These are phyloP conservation scores for Madurella mycetomatis DNA, from an alignment of 2,329 filamentous ascomycete genomes.

Conservation along the genomic window DNA sequence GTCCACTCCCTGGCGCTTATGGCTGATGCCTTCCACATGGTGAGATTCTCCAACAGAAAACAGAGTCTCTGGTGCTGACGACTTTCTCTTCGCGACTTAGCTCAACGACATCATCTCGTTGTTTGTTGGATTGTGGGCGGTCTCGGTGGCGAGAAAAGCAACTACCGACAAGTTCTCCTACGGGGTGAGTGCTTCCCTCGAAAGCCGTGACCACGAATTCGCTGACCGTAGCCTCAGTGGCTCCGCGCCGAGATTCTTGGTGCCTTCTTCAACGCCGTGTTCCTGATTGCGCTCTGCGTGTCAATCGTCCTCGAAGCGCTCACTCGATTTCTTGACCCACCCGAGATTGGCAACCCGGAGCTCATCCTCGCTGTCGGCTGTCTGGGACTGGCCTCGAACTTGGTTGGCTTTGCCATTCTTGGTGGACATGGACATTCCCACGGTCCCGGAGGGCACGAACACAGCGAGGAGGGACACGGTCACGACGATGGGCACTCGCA, in stretches of 20 bases:
- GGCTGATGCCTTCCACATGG: constrained; percentile 98
- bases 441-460: constrained; percentile 49
- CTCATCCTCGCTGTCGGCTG: constrained; percentile 88
- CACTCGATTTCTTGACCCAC: constrained; percentile 85
- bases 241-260: constrained; percentile 95
- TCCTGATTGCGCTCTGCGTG: constrained; percentile 91
- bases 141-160: constrained; percentile 78
- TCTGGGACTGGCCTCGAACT: constrained; percentile 79
- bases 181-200: constrained; percentile 56
- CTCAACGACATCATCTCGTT: constrained; percentile 97
- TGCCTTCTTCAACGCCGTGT: constrained; percentile 94
- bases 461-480: constrained; percentile 45
- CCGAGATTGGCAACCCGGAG: constrained; percentile 77
- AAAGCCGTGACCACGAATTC: background rate
- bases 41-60: constrained; percentile 36
- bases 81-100: constrained; percentile 37
- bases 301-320: constrained; percentile 95
- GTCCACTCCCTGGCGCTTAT: constrained; percentile 90
- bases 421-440: constrained; percentile 89
- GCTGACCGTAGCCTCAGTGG: constrained; percentile 55
- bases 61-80: constrained; percentile 16
- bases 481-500: constrained; percentile 27
- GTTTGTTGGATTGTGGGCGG: constrained; percentile 89
- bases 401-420: constrained; percentile 83
- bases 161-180: constrained; percentile 93